A percentile compares a stretch with the other conserved stretches of the same genome.
Evolutionary conservation across 306 rosid genomes (phyloP).

Genomic region (Phaseolus lunatus): DNA sequence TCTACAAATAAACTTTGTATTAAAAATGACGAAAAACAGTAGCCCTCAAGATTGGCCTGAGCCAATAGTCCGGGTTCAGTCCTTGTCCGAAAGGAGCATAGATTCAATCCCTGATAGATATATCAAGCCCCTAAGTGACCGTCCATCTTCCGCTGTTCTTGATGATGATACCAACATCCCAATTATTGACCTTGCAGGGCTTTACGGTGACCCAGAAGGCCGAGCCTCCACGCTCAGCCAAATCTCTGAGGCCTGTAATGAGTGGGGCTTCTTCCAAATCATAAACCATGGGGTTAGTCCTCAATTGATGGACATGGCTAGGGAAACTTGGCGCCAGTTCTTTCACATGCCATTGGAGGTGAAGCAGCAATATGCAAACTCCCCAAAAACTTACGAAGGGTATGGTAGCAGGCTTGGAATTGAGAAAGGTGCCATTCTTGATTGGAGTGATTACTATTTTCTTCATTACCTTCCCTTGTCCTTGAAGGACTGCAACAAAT

Average conservation of each 20-base stretch:
- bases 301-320: conserved; percentile 58
- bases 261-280: conserved; percentile 85
- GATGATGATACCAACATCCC: conserved; percentile 60
- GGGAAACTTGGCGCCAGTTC: conserved; percentile 66
- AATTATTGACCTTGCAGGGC: conserved; percentile 60
- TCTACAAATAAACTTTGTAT: neutral
- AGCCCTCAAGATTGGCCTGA: conserved; percentile 81
- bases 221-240: conserved; percentile 22
- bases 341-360: conserved; percentile 72
- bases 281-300: conserved; percentile 73
- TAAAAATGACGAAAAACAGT: conserved; percentile 30
- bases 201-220: conserved; percentile 4
- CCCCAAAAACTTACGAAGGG: conserved; percentile 84
- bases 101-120: conserved; percentile 67
- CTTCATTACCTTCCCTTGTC: conserved; percentile 74
- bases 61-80: conserved; percentile 81
- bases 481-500: conserved; percentile 66
- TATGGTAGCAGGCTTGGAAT: conserved; percentile 86
- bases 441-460: conserved; percentile 88
- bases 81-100: conserved; percentile 63
- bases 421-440: conserved; percentile 82
- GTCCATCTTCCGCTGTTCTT: conserved; percentile 42
- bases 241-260: conserved; percentile 67
- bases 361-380: conserved; percentile 72
- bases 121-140: conserved; percentile 65